Evolutionary conservation across 2,329 filamentous ascomycete species (phyloP), one percentile per base, ranked within the genome.

Genomic region (Ophiocordyceps polyrhachis-furcata): DNA sequence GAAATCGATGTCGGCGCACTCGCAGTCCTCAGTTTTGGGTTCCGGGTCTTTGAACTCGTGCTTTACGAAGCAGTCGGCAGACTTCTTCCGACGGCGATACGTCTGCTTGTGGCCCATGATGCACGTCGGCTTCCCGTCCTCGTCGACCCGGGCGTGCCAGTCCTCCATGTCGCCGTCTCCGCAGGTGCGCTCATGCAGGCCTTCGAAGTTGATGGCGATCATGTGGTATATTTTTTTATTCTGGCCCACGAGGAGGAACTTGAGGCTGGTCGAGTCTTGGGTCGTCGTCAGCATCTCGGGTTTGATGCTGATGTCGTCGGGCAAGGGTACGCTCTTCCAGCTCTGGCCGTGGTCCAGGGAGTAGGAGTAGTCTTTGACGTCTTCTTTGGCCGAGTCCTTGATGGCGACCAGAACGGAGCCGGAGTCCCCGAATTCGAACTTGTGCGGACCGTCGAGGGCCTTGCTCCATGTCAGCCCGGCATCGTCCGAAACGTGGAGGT

Each of bases 71-170:
- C 93, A 98, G 48, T 93, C 77, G 17, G 83, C 81, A 53, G 84
- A 74, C 58, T 86, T 82, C 68, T 93, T 96, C 53, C 91, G 79
- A 50, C 91, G 78, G 45, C 69, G 73, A 62, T 83, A 98, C 49
- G 75, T 85, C 58, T 96, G 89, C 55, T 81, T 93, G 59, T 94
- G 88, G 19, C 91, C 91, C 89, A 98, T 96, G 51, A 98, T 69
- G 59, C 91, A 98, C 43, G 79, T 84, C 2, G 88, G 74, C 44
- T 93, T 74, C 29, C 82, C 82, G 20, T 94, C 74, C 28, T 82
- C 74, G 56, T 93, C 81, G 35, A 83, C 71, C 15, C 88, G 79
- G 21, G 91, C 91, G 51, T 77, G 76, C 91, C 91, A 98, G 44
- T 81, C 73, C 56, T 95, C 87, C 62, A 95, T 81, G 53, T 93